Conservation (phyloP, 345 rosid species). For the Eucalyptus polybractea region DNA sequence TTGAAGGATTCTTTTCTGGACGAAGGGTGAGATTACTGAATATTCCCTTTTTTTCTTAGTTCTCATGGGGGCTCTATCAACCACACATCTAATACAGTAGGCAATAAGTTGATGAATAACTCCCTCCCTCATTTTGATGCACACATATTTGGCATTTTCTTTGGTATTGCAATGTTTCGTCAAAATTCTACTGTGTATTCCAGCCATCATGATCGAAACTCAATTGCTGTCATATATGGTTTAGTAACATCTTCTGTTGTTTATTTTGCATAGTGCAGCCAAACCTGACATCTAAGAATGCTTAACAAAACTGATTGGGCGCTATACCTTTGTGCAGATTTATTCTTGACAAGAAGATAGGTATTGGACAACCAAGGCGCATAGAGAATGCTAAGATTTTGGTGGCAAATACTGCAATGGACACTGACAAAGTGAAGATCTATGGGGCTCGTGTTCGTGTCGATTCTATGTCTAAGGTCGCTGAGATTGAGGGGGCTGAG, state of each 20-base stretch:
- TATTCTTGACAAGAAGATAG: slow-evolving; percentile 98
- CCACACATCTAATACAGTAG: neutral
- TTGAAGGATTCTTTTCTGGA: slow-evolving; percentile 28
- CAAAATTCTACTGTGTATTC: neutral
- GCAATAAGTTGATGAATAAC: neutral
- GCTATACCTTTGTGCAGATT: slow-evolving; percentile 27
- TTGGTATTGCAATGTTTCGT: neutral
- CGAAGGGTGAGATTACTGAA: slow-evolving; percentile 57
- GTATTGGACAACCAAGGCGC: slow-evolving; percentile 94
- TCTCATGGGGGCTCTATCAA: neutral
- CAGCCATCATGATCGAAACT: neutral
- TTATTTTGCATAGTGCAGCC: neutral
- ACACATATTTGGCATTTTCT: neutral
- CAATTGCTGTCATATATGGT: neutral
- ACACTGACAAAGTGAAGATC: slow-evolving; percentile 95
- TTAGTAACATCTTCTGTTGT: neutral
- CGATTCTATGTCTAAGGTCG: slow-evolving; percentile 92
- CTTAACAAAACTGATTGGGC: neutral
- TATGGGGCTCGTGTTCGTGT: slow-evolving; percentile 99
- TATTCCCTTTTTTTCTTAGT: neutral
- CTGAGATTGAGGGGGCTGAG: slow-evolving; percentile 98
- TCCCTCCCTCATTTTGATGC: neutral
- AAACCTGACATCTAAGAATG: neutral
- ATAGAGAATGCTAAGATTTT: slow-evolving; percentile 90
- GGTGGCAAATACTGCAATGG: slow-evolving; percentile 99